These are phyloP conservation scores for Metarhizium robertsii DNA, from an alignment of 2,329 filamentous ascomycete species.

Conservation along the genomic window DNA sequence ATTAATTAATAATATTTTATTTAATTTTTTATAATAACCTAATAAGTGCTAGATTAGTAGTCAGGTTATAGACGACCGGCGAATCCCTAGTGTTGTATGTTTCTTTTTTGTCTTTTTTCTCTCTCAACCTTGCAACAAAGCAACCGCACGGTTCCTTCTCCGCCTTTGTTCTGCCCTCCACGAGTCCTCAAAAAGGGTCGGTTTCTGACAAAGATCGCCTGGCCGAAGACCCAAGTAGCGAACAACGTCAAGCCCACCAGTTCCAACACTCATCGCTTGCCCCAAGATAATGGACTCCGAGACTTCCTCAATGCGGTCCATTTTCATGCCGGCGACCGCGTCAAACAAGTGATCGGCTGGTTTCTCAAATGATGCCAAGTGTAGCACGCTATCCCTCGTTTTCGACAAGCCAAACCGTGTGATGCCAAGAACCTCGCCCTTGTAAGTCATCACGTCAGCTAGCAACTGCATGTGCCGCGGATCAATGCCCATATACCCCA, in stretches of 20 bases:
- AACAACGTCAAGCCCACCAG: conserved; percentile 84
- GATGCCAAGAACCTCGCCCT: conserved; percentile 91
- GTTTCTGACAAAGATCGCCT: neutral
- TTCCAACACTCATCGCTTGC: conserved; percentile 84
- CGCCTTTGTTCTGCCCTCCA: neutral
- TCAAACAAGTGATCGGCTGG: conserved; percentile 96
- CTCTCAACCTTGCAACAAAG: too few species aligned
- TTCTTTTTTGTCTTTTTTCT: too few species aligned
- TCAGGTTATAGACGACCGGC: too few species aligned
- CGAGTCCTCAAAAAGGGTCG: neutral
- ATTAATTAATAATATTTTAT: too few species aligned
- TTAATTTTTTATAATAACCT: too few species aligned
- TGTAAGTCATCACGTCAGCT: conserved; percentile 97
- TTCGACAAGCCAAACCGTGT: conserved; percentile 92
- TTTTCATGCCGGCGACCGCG: conserved; percentile 82
- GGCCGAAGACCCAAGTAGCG: conserved; percentile 59
- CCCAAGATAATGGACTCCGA: conserved; percentile 98
- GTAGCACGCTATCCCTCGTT: conserved; percentile 87
- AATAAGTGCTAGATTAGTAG: too few species aligned
- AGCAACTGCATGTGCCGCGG: conserved; percentile 94
- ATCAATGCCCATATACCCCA: conserved; percentile 91
- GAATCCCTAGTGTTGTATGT: too few species aligned
- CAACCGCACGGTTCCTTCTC: too few species aligned
- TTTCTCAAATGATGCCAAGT: conserved; percentile 94
- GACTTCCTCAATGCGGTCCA: conserved; percentile 82